These are phyloP conservation scores for Pseudogymnoascus sp. DNA, from an alignment of 2,329 filamentous ascomycete species.

Conservation along the genomic window DNA sequence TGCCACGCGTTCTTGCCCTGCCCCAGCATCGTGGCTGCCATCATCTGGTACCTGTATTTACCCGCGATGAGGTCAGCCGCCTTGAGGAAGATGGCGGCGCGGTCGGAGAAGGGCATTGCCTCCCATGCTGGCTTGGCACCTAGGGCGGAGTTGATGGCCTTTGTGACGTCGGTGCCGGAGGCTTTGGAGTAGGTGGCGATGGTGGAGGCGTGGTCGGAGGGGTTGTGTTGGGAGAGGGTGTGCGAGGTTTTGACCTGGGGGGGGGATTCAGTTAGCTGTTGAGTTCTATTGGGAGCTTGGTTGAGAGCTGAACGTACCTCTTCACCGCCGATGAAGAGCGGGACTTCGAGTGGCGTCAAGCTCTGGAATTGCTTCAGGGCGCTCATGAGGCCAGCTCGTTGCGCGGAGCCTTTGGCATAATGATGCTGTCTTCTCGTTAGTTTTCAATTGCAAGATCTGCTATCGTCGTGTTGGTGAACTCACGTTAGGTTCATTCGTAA, in stretches of 20 bases:
- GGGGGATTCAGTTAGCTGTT: neutral
- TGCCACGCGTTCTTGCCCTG: slow-evolving; percentile 99
- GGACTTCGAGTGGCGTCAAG: slow-evolving; percentile 65
- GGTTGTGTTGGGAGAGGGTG: slow-evolving; percentile 67
- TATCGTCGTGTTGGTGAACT: slow-evolving; percentile 30
- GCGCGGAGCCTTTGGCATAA: slow-evolving; percentile 74
- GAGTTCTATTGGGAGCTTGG: neutral
- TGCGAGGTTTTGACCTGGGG: slow-evolving; percentile 56
- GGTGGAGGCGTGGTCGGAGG: slow-evolving; percentile 65
- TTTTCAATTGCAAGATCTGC: neutral
- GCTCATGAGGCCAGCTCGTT: slow-evolving; percentile 66
- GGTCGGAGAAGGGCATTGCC: slow-evolving; percentile 75
- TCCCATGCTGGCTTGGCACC: slow-evolving; percentile 85
- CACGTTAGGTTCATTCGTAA: slow-evolving; percentile 94
- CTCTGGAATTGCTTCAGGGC: slow-evolving; percentile 63
- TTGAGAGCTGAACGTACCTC: slow-evolving; percentile 43
- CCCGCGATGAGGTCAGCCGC: slow-evolving; percentile 81
- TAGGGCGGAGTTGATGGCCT: slow-evolving; percentile 75
- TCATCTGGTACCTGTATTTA: slow-evolving; percentile 94
- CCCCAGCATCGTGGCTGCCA: slow-evolving; percentile 91
- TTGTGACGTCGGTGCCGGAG: slow-evolving; percentile 62
- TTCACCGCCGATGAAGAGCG: slow-evolving; percentile 75
- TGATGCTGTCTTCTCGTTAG: slow-evolving; percentile 54
- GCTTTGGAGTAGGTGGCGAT: slow-evolving; percentile 83
- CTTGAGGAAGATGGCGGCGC: slow-evolving; percentile 90